These are phyloP conservation scores for Nothopassalora personata DNA, from an alignment of 2,329 filamentous ascomycete species.

Conservation along the genomic window DNA sequence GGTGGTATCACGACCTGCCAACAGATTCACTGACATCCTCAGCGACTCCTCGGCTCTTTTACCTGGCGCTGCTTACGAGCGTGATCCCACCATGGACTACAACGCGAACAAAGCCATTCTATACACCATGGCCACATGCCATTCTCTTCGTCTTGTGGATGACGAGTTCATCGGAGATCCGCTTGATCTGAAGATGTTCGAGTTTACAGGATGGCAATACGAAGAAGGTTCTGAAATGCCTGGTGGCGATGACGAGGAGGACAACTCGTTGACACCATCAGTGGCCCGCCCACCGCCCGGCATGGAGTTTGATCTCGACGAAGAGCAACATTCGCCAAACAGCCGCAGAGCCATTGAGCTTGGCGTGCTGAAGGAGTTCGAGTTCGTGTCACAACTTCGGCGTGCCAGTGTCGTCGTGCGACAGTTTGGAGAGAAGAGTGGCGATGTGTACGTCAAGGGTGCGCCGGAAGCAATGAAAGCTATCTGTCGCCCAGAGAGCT, in stretches of 20 bases:
- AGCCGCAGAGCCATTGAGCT: constrained; percentile 64
- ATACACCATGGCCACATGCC: constrained; percentile 95
- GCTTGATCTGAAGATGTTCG: constrained; percentile 96
- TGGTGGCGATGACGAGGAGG: constrained; percentile 66
- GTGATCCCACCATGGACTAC: constrained; percentile 57
- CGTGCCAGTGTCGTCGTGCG: constrained; percentile 89
- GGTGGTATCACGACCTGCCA: constrained; percentile 60
- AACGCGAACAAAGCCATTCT: constrained; percentile 64
- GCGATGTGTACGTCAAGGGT: constrained; percentile 89
- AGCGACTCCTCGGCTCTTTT: constrained; percentile 59
- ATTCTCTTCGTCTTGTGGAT: constrained; percentile 82
- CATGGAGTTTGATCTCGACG: constrained; percentile 53
- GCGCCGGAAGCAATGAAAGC: constrained; percentile 95
- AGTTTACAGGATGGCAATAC: constrained; percentile 88
- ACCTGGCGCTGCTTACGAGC: constrained; percentile 49
- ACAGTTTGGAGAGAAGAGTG: constrained; percentile 77
- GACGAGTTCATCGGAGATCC: constrained; percentile 88
- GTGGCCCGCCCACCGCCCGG: constrained; percentile 73
- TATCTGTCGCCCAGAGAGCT: constrained; percentile 78
- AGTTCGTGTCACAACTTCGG: constrained; percentile 89
- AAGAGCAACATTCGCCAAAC: constrained; percentile 40
- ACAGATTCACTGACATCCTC: constrained; percentile 71
- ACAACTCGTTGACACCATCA: constrained; percentile 73
- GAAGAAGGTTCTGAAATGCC: constrained; percentile 72
- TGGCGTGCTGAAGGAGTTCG: constrained; percentile 84